Evolutionary conservation across 2,329 filamentous ascomycete genomes (phyloP), one percentile per base, ranked within the genome.

Genomic region (Clarireedia hainanense): DNA sequence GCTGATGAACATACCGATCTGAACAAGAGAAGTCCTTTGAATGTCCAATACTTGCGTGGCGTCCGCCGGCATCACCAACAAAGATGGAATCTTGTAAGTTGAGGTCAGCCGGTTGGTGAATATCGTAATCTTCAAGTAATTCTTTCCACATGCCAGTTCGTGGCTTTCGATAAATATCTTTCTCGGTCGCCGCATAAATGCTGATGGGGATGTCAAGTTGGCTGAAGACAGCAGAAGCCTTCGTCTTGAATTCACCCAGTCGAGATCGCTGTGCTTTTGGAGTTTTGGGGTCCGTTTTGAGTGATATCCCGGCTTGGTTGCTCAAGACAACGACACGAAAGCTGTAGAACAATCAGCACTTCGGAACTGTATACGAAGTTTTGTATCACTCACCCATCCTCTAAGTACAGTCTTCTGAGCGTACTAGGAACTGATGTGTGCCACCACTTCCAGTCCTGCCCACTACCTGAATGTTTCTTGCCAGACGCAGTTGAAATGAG

Each of bases 391-490:
- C 72, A 88, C 80, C 84, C 89, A 62, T 94, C 80, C 10, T 81
- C 75, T 6, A 72, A 61, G 65, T 89, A 80, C 2, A 97, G 75
- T 57, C 84, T 74, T 61, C 79, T 81, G 17, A 99, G 70, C 52
- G 75, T 81, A 0, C 70, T 72, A 1, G 90, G 89, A 0, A 97
- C 88, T 17, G 73, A 77, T 14, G 72, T 64, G 69, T 95, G 75
- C 90, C 91, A 97, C 94, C 94, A 99, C 70, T 89, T 90, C 94
- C 94, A 99, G 68, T 97, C 92, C 4, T 76, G 75, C 0, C 84
- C 80, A 61, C 84, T 81, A 51, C 79, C 79, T 2, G 83, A 79
- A 66, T 92, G 92, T 50, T 80, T 86, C 71, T 89, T 94, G 6
- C 91, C 91, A 0, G 91, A 95, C 4, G 83, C 78, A 0, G 90